Evolutionary conservation across 371 early-diverging fungal genomes (phyloP), one percentile per base, ranked within the genome.

Genomic region (Mortierella sp.): DNA sequence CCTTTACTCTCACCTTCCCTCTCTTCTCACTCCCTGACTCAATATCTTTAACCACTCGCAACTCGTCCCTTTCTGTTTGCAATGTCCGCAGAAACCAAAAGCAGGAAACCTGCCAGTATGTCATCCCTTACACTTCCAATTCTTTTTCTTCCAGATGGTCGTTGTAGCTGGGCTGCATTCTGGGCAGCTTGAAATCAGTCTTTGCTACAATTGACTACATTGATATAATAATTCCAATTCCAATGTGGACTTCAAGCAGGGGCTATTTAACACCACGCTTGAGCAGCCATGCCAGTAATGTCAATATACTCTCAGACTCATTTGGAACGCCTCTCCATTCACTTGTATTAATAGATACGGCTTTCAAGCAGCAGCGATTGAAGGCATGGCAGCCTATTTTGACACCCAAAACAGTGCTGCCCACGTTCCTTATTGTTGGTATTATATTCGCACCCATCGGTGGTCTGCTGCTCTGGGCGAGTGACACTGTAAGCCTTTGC

Each of bases 351-450:
- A 10, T 76, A 95, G 94, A 98, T 88, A 97, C 96, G 61, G 95
- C 97, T 7, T 98, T 98, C 86, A 96, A 96, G 87, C 99, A 99
- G 86, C 98, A 99, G 85, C 92, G 97, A 21, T 89, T 99, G 76
- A 96, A 96, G 77, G 96, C 98, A 6, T 99, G 98, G 98, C 98
- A 98, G 84, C 99, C 99, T 1, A 93, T 99, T 28, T 88, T 99
- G 52, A 98, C 97, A 8, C 98, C 99, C 53, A 94, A 94, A 74
- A 93, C 94, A 58, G 98, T 97, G 11, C 83, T 98, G 22, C 98
- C 98, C 4, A 93, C 96, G 19, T 93, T 98, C 68, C 95, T 98
- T 72, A 84, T 94, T 45, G 87, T 99, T 66, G 99, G 98, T 8
- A 88, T 94, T 11, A 83, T 97, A 22, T 98, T 98, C 84, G 90